Base-by-base conservation (phyloP, 2,329 filamentous ascomycete genomes). In the Apiospora rasikravindrae region DNA sequence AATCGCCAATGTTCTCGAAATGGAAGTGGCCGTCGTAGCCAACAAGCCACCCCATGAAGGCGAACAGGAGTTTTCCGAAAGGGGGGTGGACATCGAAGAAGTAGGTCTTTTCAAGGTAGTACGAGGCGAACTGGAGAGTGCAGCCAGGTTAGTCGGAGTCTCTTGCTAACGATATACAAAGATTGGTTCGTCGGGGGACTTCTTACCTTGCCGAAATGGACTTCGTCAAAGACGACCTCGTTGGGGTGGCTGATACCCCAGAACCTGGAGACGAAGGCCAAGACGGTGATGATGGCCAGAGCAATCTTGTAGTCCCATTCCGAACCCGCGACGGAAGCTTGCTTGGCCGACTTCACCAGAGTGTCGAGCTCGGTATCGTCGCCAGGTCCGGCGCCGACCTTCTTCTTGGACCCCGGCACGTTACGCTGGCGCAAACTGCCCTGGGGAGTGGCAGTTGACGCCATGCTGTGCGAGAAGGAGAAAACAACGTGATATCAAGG, bases 21-120 rank as follows among this genome's bases (percentile, higher is more conserved):
- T 98, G 91, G 85, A 98, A 99, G 81, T 95, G 92, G 77, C 96
- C 96, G 85, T 98, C 94, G 83, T 97, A 99, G 80, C 96, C 96
- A 70, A 98, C 94, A 71, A 98, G 89, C 96, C 96, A 99, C 82
- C 96, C 96, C 85, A 98, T 95, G 76, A 98, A 90, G 77, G 95
- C 96, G 81, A 98, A 98, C 69, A 99, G 91, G 73, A 99, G 94
- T 88, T 99, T 99, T 83, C 94, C 96, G 78, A 99, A 97, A 22
- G 96, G 96, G 77, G 96, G 96, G 83, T 99, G 96, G 71, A 99
- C 96, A 86, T 99, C 96, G 91, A 99, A 99, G 88, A 99, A 99
- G 87, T 98, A 99, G 74, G 95, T 98, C 79, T 95, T 93, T 85
- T 98, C 92, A 78, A 99, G 92, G 83, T 99, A 99, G 81, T 91